Conservation (phyloP, 768 basidiomycete genomes). For the Trametes cingulata region DNA sequence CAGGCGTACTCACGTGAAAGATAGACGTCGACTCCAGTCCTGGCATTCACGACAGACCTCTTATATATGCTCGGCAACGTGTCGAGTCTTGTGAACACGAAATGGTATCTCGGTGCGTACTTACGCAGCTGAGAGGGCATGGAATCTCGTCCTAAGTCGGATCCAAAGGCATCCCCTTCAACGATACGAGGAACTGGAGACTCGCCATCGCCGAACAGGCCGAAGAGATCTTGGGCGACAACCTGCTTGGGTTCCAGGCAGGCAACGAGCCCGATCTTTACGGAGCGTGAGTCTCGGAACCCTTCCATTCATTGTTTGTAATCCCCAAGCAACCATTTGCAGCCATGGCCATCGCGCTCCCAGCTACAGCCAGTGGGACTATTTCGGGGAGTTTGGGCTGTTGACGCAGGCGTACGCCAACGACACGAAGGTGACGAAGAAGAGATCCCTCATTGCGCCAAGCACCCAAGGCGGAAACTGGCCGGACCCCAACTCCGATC, state of each 20-base stretch:
- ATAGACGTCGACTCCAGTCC: slow-evolving; percentile 53
- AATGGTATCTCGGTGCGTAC: slow-evolving; percentile 47
- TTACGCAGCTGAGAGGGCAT: background rate
- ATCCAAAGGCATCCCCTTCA: slow-evolving; percentile 36
- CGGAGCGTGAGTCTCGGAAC: slow-evolving; percentile 37
- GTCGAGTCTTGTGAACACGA: slow-evolving; percentile 39
- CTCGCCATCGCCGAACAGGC: slow-evolving; percentile 40
- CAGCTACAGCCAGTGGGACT: slow-evolving; percentile 33
- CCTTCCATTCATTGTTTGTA: too few species aligned
- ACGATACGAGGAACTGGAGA: slow-evolving; percentile 29
- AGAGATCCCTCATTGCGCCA: slow-evolving; percentile 59
- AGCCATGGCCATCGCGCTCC: slow-evolving; percentile 39
- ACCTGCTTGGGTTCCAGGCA: slow-evolving; percentile 45
- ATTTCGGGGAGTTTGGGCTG: slow-evolving; percentile 30
- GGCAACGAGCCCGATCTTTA: slow-evolving; percentile 61
- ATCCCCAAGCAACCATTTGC: background rate
- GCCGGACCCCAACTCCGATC: slow-evolving; percentile 43
- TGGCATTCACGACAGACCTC: slow-evolving; percentile 48
- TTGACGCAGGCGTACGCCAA: slow-evolving; percentile 27
- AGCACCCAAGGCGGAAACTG: slow-evolving; percentile 48
- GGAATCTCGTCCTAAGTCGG: background rate
- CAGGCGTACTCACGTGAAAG: background rate
- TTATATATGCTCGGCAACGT: slow-evolving; percentile 51
- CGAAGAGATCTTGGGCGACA: slow-evolving; percentile 42
- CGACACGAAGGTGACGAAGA: slow-evolving; percentile 32